Evolutionary conservation across 2,329 filamentous ascomycete genomes (phyloP), one percentile per base, ranked within the genome.

Genomic region (Sclerotinia subarctica): DNA sequence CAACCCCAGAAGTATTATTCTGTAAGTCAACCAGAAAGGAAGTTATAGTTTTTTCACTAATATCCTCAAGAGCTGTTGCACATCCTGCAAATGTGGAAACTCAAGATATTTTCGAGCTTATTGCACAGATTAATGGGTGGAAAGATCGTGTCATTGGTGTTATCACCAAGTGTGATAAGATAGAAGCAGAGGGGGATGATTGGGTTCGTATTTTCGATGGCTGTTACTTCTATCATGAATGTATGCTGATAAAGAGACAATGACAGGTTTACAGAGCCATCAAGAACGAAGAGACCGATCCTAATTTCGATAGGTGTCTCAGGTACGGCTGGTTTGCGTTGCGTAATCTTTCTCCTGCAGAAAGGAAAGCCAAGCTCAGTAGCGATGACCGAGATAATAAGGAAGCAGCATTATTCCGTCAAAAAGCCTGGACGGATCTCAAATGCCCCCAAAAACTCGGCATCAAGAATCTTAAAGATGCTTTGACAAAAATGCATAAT

Each of bases 1-100:
- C 5, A 77, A 80, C 26, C 72, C 77, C 7, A 72, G 78, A n/a
- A 82, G 78, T 59, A 80, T 83, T 49, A 78, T 81, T 47, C 74
- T 84, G 21, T 73, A 69, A 19, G 71, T 56, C 11, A 32, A 1
- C 6, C 44, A 17, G 2, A 17, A 8, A 32, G 4, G 1, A 15
- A 0, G 21, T 7, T 6, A 1, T 5, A n/a, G 11, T 5, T 26
- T n/a, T 5, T 26, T n/a, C 11, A 32, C 42, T 49, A 4, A 44
- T n/a, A 26, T 42, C 0, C 21, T n/a, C 53, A 38, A 80, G 80
- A 1, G 79, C 82, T 2, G 72, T 82, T 5, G 78, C 78, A 3
- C 80, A 80, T 2, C 76, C 78, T 51, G 78, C 78, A 53, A 78
- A 81, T 65, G 74, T 76, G 64, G 75, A 77, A 0, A 78, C 78